A percentile compares a stretch with the other conserved stretches of the same genome.
Evolutionary conservation across 2,329 filamentous ascomycete genomes (phyloP).

Genomic region (Bisporella sp.): DNA sequence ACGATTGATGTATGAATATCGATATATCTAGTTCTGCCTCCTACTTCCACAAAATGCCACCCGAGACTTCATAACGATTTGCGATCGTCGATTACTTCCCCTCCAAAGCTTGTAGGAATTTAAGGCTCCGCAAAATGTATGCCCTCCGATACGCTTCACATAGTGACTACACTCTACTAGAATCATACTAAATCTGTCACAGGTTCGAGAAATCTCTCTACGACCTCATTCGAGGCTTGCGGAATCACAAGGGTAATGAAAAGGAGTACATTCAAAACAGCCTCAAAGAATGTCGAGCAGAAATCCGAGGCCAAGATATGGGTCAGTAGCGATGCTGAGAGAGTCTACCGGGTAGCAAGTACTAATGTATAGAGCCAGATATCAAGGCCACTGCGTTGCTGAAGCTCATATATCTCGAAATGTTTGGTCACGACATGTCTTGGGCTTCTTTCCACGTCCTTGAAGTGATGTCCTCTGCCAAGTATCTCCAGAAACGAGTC

Average conservation of each 20-base stretch:
- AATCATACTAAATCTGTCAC: constrained; percentile 4
- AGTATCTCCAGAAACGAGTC: constrained; percentile 91
- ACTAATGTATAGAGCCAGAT: constrained; percentile 43
- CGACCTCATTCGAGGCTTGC: constrained; percentile 93
- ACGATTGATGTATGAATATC: too few relatives aligned
- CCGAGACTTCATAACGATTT: too few relatives aligned
- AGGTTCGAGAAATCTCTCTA: constrained; percentile 99
- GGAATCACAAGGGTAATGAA: constrained; percentile 92
- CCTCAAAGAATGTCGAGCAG: constrained; percentile 88
- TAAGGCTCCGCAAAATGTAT: too few relatives aligned
- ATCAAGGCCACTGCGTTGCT: constrained; percentile 92
- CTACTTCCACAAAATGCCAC: too few relatives aligned
- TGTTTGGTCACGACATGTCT: constrained; percentile 99
- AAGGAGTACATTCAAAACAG: constrained; percentile 91
- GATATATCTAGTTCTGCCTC: too few relatives aligned
- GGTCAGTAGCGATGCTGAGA: constrained; percentile 42
- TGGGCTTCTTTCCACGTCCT: constrained; percentile 98
- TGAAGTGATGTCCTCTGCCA: constrained; percentile 95
- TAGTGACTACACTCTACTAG: too few relatives aligned
- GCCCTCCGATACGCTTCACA: too few relatives aligned
- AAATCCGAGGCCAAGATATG: constrained; percentile 92
- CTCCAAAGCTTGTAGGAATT: too few relatives aligned
- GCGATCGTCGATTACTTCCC: too few relatives aligned
- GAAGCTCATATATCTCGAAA: constrained; percentile 95
- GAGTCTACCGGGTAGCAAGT: not conserved